Evolutionary conservation across 495 filamentous ascomycete species (phyloP), one percentile per base, ranked within the genome.

Genomic region (Bryoglossum gracile): DNA sequence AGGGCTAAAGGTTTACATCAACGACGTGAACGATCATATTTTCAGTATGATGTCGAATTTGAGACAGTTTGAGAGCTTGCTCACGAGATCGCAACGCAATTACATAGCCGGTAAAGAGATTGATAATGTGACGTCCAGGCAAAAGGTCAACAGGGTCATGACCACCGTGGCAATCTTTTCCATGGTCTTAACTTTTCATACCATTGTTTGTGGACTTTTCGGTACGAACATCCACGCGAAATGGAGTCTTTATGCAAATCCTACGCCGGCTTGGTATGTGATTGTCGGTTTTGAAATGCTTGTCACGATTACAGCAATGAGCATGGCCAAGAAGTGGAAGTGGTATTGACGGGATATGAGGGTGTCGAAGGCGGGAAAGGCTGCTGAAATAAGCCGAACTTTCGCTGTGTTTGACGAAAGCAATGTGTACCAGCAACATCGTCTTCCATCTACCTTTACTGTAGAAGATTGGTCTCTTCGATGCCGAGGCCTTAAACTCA

Each of bases 11-110:
- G 75, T 96, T 53, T 97, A 96, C 60, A 72, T 97, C 5, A 84
- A 84, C 53, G 91, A 97, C 70, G 92, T 96, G 46, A 92, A 96
- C 62, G 91, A 97, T 66, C 91, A 97, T 73, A 88, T 97, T 19
- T 84, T 95, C 17, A 96, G 90, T 50, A 95, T 95, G 89, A 90
- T 94, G 77, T 86, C 81, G 54, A 97, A 94, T 62, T 67, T 97
- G 41, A 78, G 77, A 4, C 91, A 96, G 58, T 95, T 90, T 57
- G 92, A 97, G 62, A 94, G 95, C 70, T 94, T 96, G 74, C 77
- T 97, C 44, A 85, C 83, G 4, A 84, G 90, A 22, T 82, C 82
- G n/a, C 91, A 96, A 67, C 81, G 82, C 65, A 97, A 96, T 61
- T 95, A 95, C 51, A 73, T 96, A 10, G 89, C 91, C 6, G 91